Conservation (phyloP, 2,329 filamentous ascomycete genomes). For the Sporothrix euskadiensis region DNA sequence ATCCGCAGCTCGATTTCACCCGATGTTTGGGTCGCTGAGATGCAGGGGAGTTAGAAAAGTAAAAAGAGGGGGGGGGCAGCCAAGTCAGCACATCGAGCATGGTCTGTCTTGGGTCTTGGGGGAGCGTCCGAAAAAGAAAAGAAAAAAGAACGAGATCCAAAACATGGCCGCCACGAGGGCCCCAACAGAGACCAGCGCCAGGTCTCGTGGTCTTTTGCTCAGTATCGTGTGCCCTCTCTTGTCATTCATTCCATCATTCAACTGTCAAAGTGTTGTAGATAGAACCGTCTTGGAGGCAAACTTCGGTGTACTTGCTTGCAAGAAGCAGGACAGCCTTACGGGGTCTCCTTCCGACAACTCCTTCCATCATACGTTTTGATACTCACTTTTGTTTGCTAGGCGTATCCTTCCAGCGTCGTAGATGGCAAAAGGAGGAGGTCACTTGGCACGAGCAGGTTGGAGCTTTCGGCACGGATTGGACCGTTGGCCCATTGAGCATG, state of each 20-base stretch:
- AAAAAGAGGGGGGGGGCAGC: not conserved
- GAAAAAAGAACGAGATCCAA: not conserved
- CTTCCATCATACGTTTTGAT: not conserved
- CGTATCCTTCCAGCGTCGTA: not conserved
- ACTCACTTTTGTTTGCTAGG: not conserved
- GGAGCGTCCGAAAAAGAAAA: not conserved
- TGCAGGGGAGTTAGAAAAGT: not conserved
- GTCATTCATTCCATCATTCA: not conserved
- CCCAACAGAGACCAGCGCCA: not conserved
- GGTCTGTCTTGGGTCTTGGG: not conserved
- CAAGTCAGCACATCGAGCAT: not conserved
- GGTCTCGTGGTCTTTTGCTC: not conserved
- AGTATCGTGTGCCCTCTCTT: not conserved
- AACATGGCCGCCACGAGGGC: constrained; percentile 18
- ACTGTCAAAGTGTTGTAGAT: not conserved
- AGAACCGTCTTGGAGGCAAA: not conserved
- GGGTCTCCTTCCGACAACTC: not conserved
- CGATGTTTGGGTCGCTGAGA: not conserved
- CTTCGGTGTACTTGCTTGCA: not conserved
- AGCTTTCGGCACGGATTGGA: not conserved
- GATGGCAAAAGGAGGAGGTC: not conserved
- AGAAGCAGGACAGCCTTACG: constrained; percentile 10
- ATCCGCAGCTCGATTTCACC: not conserved
- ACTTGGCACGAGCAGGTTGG: not conserved
- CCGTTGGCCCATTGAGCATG: not conserved